Base-by-base conservation (phyloP, 2,329 filamentous ascomycete genomes). In the Trichophyton schoenleinii region DNA sequence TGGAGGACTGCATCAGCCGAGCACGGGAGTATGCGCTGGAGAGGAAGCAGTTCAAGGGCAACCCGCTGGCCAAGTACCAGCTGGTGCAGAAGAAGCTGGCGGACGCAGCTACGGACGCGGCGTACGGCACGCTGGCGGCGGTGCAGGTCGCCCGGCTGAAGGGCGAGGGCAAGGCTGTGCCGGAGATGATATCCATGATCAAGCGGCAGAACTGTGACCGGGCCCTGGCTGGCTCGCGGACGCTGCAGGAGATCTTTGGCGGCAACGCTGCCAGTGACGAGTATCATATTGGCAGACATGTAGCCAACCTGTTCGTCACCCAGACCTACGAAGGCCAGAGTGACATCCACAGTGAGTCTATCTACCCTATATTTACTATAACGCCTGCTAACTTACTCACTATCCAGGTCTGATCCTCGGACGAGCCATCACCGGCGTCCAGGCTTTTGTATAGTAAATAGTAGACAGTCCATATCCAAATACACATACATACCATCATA, bases 311-410 rank as follows among this genome's bases (percentile, higher is more conserved):
- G 65, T 99, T 95, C 74, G 94, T 99, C 60, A 95, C 92, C 60
- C 92, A 97, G 78, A 97, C 92, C 1, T 99, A 99, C 68, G 94
- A 99, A 77, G 94, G 94, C 22, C 94, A 97, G 77, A 96, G 91
- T 71, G 94, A 97, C 75, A 97, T 97, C 72, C 94, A 97, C 74
- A 84, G 90, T 92, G 77, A 82, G 88, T 83, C 52, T 63, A 60
- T 63, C 68, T 64, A 72, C 74, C 65, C 72, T 49, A 22, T 22
- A 63, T 36, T 41, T n/a, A n/a, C 41, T 18, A 15, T 25, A 3
- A 22, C 5, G 7, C 13, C 11, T 20, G 8, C 28, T 41, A 38
- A 22, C 66, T 58, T 64, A 7, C 52, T 63, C 22, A 66, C 64
- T 34, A 42, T 48, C 20, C 67, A 89, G 87, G 82, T 68, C 78